These are phyloP conservation scores for Metschnikowia borealis DNA, from an alignment of 805 yeast genomes.

Conservation along the genomic window DNA sequence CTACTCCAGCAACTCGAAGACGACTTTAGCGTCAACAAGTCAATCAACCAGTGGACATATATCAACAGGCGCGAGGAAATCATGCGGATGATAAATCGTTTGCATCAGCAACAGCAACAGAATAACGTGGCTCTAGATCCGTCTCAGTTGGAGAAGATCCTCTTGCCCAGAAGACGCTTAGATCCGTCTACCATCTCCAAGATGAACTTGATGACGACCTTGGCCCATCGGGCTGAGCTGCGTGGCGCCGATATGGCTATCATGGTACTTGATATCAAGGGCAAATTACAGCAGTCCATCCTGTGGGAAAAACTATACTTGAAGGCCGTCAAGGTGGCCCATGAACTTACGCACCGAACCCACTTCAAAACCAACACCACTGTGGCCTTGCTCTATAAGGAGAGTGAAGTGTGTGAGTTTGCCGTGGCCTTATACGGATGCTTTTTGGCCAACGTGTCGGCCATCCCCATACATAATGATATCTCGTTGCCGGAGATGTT, in stretches of 20 bases:
- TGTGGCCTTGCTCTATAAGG: slow-evolving; percentile 79
- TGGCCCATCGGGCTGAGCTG: slow-evolving; percentile 66
- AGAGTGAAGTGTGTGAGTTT: slow-evolving; percentile 80
- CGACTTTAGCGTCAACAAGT: slow-evolving; percentile 37
- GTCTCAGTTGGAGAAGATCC: slow-evolving; percentile 49
- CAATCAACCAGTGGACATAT: slow-evolving; percentile 46
- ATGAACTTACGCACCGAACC: slow-evolving; percentile 68
- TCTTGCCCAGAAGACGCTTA: slow-evolving; percentile 53
- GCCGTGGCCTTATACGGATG: slow-evolving; percentile 86
- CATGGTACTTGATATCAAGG: slow-evolving; percentile 66
- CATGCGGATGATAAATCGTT: slow-evolving; percentile 32
- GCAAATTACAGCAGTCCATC: slow-evolving; percentile 71
- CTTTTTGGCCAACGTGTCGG: slow-evolving; percentile 88
- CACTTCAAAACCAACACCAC: slow-evolving; percentile 77
- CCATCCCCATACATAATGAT: slow-evolving; percentile 85
- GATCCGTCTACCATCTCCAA: slow-evolving; percentile 24
- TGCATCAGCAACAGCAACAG: slow-evolving; percentile 32
- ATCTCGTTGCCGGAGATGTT: slow-evolving; percentile 65
- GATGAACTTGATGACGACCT: slow-evolving; percentile 64
- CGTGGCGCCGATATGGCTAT: slow-evolving; percentile 67
- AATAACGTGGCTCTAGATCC: slow-evolving; percentile 25
- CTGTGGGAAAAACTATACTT: slow-evolving; percentile 87
- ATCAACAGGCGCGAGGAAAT: slow-evolving; percentile 44
- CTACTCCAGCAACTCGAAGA: slow-evolving; percentile 40
- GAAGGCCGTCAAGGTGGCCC: slow-evolving; percentile 84